Evolutionary conservation across 768 basidiomycete genomes (phyloP).

Genomic region (Chalciporus piperatus): DNA sequence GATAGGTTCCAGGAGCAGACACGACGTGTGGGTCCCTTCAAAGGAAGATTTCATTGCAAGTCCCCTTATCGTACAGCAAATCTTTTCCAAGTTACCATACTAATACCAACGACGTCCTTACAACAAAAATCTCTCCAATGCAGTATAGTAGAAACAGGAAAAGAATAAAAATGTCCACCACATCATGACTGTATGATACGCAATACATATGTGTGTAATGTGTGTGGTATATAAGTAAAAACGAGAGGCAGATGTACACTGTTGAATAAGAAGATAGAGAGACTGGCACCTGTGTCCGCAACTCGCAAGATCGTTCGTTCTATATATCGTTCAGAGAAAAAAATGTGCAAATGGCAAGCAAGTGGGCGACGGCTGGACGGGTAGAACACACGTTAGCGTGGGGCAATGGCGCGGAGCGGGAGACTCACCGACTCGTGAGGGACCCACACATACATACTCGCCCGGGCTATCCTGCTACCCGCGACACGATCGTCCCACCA

Average conservation of each 20-base stretch:
- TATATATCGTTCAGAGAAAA: not conserved
- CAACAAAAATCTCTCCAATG: not conserved
- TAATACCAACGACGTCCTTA: too few species aligned
- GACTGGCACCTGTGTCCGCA: not conserved
- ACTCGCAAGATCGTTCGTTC: not conserved
- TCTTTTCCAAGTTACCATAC: too few species aligned
- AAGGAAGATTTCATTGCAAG: too few species aligned
- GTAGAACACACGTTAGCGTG: too few species aligned
- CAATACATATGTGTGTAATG: not conserved
- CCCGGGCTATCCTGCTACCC: conserved; percentile 26
- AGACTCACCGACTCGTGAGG: too few species aligned
- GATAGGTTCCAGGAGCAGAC: too few species aligned
- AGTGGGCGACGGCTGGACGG: not conserved
- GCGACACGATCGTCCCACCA: conserved; percentile 37
- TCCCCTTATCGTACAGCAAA: too few species aligned
- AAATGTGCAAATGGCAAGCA: not conserved
- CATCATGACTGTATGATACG: conserved; percentile 4
- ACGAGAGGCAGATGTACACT: not conserved
- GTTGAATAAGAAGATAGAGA: not conserved
- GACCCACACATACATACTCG: not conserved
- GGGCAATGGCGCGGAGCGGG: too few species aligned
- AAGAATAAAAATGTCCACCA: conserved; percentile 1
- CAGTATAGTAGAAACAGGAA: not conserved
- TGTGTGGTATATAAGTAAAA: not conserved
- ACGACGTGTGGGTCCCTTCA: too few species aligned